Evolutionary conservation across 2,329 filamentous ascomycete species (phyloP), one percentile per base, ranked within the genome.

Genomic region (Ceratocystiopsis sp.): DNA sequence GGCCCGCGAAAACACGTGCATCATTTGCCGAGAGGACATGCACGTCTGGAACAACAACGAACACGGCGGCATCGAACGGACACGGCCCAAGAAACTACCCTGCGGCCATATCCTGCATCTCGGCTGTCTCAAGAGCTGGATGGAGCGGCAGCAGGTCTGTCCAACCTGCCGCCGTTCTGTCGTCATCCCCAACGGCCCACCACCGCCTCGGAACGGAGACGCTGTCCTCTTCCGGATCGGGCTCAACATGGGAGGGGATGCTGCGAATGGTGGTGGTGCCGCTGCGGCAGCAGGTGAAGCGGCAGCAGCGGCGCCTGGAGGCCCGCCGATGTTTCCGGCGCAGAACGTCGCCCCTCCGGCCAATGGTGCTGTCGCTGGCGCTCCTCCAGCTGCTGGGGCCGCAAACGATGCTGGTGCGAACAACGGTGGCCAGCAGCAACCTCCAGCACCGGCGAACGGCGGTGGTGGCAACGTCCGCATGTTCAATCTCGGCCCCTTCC

Each of bases 11-110:
- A 85, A 93, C 54, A 93, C 91, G 3, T 98, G 91, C 60, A 98
- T 98, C 52, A 94, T 98, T 44, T 98, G 91, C 60, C 78, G 91
- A 47, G 91, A 98, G 58, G 84, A 93, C 50, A 98, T 98, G 91
- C 75, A 75, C 33, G 77, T 80, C 2, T 94, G 85, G 83, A 61
- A 73, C 45, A 63, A 67, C 6, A 58, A 62, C 62, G 74, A 57
- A 64, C 74, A 51, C 68, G 79, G 75, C n/a, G 69, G 81, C 44
- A 79, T 93, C 46, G 86, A 96, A 55, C 75, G 89, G 43, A 73
- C 83, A 45, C 74, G 91, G 17, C 85, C 91, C 8, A 98, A 98
- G 67, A 96, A 94, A 62, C 71, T 98, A 11, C 91, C 91, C 0
- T 98, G 91, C 60, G 87, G 89, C 5, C 91, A 98, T 56, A 91